A percentile compares a stretch with the other conserved stretches of the same genome.
Evolutionary conservation across 1,284 basidiomycete genomes (phyloP).

Genomic region (Phlebopus sp.): DNA sequence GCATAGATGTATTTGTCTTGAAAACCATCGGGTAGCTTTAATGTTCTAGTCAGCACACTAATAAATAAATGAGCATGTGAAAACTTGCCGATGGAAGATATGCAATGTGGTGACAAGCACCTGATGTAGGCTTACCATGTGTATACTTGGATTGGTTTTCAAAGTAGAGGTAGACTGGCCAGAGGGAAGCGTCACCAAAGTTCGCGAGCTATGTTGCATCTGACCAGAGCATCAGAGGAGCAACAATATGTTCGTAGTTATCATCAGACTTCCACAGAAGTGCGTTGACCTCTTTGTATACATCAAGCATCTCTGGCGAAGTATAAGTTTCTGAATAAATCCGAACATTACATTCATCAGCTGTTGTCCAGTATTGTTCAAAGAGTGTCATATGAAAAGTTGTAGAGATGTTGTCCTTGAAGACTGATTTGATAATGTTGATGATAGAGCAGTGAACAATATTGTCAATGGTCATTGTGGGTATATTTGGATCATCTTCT

Average conservation of each 20-base stretch:
- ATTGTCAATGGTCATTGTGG: too few species aligned
- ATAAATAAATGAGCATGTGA: not conserved
- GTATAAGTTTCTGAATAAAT: constrained; percentile 19
- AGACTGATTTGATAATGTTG: too few species aligned
- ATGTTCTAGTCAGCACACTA: too few species aligned
- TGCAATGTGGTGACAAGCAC: constrained; percentile 29
- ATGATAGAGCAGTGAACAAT: too few species aligned
- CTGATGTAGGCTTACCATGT: constrained; percentile 7
- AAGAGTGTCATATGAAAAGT: constrained; percentile 4
- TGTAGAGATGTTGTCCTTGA: too few species aligned
- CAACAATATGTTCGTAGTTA: constrained; percentile 19
- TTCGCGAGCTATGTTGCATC: constrained; percentile 29
- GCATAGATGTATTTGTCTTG: constrained; percentile 16
- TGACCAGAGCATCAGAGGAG: constrained; percentile 31
- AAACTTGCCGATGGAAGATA: constrained; percentile 29
- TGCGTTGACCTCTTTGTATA: constrained; percentile 14
- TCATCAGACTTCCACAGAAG: constrained; percentile 10
- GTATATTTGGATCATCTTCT: too few species aligned
- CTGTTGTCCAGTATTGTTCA: constrained; percentile 15
- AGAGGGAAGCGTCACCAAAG: too few species aligned
- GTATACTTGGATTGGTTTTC: constrained; percentile 28
- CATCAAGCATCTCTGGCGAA: constrained; percentile 13
- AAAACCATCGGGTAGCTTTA: constrained; percentile 23
- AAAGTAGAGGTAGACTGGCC: constrained; percentile 32
- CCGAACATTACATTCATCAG: constrained; percentile 3